Conservation (phyloP, 2,329 filamentous ascomycete species). For the Phialophora chinensis region DNA sequence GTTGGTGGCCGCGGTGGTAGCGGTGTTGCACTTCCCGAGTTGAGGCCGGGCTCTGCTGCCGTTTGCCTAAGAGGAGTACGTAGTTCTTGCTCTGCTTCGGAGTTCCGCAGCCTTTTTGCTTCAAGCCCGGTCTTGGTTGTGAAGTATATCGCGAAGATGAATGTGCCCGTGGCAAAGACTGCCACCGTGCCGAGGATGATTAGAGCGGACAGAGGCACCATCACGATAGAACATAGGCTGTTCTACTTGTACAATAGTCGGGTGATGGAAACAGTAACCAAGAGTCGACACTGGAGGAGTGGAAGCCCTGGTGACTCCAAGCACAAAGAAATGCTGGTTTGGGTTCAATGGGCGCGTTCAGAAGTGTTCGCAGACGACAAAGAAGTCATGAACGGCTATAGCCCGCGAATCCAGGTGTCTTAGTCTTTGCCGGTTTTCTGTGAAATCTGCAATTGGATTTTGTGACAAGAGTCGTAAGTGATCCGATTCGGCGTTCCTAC, state of each 20-base stretch:
- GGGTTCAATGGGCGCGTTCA: background rate
- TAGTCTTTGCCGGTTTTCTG: background rate
- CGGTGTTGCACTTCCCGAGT: background rate
- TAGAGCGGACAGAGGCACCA: slow-evolving; percentile 29
- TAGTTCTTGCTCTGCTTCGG: slow-evolving; percentile 8
- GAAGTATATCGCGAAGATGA: slow-evolving; percentile 28
- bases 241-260: background rate
- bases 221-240: background rate
- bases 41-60: background rate
- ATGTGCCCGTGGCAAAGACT: slow-evolving; percentile 20
- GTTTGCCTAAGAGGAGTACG: slow-evolving; percentile 21
- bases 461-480: background rate
- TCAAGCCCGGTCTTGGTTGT: slow-evolving; percentile 15
- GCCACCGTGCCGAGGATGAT: slow-evolving; percentile 28
- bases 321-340: background rate
- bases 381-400: background rate
- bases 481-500: background rate
- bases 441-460: background rate
- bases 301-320: background rate
- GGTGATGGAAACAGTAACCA: background rate
- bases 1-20: slow-evolving; percentile 10
- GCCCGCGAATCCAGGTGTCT: background rate
- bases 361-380: background rate
- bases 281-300: background rate
- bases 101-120: background rate